Evolutionary conservation across 495 filamentous ascomycete species (phyloP), one percentile per base, ranked within the genome.

Genomic region (Xylaria cubensis): DNA sequence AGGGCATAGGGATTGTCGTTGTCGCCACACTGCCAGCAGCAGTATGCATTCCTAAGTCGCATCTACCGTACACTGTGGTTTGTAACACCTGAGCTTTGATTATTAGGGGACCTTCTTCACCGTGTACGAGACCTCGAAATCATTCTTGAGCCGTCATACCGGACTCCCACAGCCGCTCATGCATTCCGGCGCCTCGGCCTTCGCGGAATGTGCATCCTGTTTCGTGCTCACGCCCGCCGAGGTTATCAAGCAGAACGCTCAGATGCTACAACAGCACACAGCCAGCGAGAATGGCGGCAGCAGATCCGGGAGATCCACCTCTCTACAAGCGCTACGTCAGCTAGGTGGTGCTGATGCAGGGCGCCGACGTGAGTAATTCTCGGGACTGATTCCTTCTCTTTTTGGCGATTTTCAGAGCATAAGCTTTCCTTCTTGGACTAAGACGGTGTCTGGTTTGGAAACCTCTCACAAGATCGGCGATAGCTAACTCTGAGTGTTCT

Each of bases 211-310:
- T 67, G 92, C 94, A 3, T 93, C 93, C 6, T 97, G 95, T 77
- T 82, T 91, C 36, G 92, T 98, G 64, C 87, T 97, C 51, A 95
- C 94, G 0, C 95, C 95, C 0, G 92, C 94, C 48, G 94, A 98
- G 79, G 93, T 97, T 10, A 85, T 97, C 48, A 98, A 98, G 82
- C 94, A 97, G 74, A 97, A 97, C 80, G 93, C 94, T 3, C 95
- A 98, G 80, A 91, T 97, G 76, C 73, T 85, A 17, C 82, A 76
- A 41, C 72, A 70, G 32, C 77, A 74, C 12, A 24, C 1, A 12
- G 42, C 55, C 12, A 34, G 64, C 44, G 21, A 39, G 12, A 8
- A 24, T 15, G 42, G 44, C 46, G 55, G 44, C 21, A 15, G 32
- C 19, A 26, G 15, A 67, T 76, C 68, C 26, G 51, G 50, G 10